These are phyloP conservation scores for Bruguiera gymnorhiza DNA, from an alignment of 345 rosid species.

Conservation along the genomic window DNA sequence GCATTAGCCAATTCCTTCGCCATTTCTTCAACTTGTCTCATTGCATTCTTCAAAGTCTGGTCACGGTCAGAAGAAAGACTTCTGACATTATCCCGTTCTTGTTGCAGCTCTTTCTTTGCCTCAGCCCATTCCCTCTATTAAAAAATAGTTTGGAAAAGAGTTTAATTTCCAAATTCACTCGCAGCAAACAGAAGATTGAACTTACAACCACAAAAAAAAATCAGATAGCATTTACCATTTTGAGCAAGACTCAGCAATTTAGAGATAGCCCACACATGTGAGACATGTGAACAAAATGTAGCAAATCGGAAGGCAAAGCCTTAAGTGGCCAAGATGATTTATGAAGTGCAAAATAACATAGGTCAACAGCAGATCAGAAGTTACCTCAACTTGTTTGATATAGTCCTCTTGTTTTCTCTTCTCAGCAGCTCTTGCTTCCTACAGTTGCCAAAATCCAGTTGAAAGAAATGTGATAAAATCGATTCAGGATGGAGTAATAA, in stretches of 20 bases:
- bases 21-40: slow-evolving; percentile 84
- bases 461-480: background rate
- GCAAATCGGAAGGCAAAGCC: background rate
- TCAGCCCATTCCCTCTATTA: slow-evolving; percentile 90
- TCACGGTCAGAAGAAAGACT: slow-evolving; percentile 61
- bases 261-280: background rate
- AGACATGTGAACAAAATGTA: background rate
- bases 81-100: slow-evolving; percentile 68
- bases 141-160: background rate
- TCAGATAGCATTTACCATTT: background rate
- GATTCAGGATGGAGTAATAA: background rate
- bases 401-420: slow-evolving; percentile 79
- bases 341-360: background rate
- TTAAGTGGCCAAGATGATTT: background rate
- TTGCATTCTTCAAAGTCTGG: slow-evolving; percentile 61
- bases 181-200: background rate
- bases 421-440: slow-evolving; percentile 84
- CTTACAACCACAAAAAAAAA: background rate
- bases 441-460: slow-evolving; percentile 10
- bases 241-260: too few species aligned
- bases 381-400: slow-evolving; percentile 69
- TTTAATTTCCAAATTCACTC: background rate
- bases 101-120: slow-evolving; percentile 83
- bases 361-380: slow-evolving; percentile 12
- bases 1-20: slow-evolving; percentile 71